These are phyloP conservation scores for Biscutella laevigata DNA, from an alignment of 441 rosid genomes.

Conservation along the genomic window DNA sequence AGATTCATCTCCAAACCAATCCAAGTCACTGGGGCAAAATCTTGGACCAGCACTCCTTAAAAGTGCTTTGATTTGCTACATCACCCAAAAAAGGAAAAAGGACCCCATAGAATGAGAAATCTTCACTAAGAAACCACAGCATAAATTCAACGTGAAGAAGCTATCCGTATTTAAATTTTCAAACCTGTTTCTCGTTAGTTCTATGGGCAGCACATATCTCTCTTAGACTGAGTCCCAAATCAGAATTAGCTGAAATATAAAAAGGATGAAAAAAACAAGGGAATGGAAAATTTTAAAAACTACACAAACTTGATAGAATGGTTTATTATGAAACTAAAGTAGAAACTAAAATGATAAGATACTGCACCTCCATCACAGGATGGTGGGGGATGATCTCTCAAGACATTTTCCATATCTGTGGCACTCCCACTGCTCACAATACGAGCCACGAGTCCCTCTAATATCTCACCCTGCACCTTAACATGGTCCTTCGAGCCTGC, in stretches of 20 bases:
- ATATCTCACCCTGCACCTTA: constrained; percentile 82
- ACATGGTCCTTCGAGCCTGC: constrained; percentile 83
- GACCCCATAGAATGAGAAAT: constrained; percentile 1
- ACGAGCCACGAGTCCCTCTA: constrained; percentile 98
- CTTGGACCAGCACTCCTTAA: constrained; percentile 64
- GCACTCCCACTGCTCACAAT: constrained; percentile 67
- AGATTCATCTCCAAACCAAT: constrained; percentile 68
- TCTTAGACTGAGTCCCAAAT: constrained; percentile 75
- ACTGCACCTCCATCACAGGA: constrained; percentile 57
- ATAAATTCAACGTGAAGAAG: background rate
- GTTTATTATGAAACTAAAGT: constrained; percentile 5
- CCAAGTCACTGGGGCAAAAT: constrained; percentile 64
- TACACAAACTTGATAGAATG: background rate
- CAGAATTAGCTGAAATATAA: constrained; percentile 54
- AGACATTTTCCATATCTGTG: constrained; percentile 65
- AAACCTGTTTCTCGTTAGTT: constrained; percentile 88
- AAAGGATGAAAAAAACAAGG: constrained; percentile 11
- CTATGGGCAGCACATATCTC: constrained; percentile 84
- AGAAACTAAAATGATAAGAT: constrained; percentile 11
- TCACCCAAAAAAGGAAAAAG: constrained; percentile 2
- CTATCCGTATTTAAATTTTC: background rate
- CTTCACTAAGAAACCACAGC: background rate
- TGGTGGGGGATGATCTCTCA: constrained; percentile 59
- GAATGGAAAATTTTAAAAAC: background rate
- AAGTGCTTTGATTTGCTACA: constrained; percentile 89